Conservation (phyloP, 164 flowering plant genomes). For the Tetrastigma voinierianum region DNA sequence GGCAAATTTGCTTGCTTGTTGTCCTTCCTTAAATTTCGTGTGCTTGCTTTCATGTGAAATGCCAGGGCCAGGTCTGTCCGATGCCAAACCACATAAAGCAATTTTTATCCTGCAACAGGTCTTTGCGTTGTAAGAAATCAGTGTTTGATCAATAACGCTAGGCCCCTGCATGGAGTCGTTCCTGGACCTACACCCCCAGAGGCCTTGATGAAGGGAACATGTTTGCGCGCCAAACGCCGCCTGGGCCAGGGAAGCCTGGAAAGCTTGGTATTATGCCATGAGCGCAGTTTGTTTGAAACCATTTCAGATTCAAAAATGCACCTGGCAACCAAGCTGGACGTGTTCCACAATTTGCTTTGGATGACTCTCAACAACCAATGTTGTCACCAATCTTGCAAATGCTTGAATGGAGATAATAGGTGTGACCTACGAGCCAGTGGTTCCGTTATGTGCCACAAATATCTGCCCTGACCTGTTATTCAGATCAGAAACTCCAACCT, state of each 20-base stretch:
- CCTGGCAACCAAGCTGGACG: slow-evolving; percentile 37
- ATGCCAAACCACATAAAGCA: slow-evolving; percentile 31
- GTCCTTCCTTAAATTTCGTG: too few species aligned
- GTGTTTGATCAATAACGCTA: slow-evolving; percentile 34
- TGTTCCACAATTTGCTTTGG: slow-evolving; percentile 57
- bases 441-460: slow-evolving; percentile 56
- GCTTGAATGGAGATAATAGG: slow-evolving; percentile 36
- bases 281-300: slow-evolving; percentile 46
- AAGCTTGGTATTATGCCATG: slow-evolving; percentile 43
- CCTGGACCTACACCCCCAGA: slow-evolving; percentile 52
- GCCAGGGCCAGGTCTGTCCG: slow-evolving; percentile 77
- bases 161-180: slow-evolving; percentile 56
- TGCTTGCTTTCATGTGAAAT: slow-evolving; percentile 11
- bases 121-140: slow-evolving; percentile 48
- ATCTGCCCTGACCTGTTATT: background rate
- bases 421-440: slow-evolving; percentile 90
- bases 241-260: slow-evolving; percentile 40
- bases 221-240: too few species aligned
- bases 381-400: slow-evolving; percentile 61
- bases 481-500: background rate
- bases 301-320: slow-evolving; percentile 73
- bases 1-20: too few species aligned
- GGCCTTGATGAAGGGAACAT: slow-evolving; percentile 39
- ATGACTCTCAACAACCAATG: slow-evolving; percentile 39
- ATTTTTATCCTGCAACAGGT: slow-evolving; percentile 72